Percentiles rank a stretch among this genome's conserved stretches.
phyloP scores from a whole-genome alignment of 257 asterid species.

The Solanum neorickii region DNA sequence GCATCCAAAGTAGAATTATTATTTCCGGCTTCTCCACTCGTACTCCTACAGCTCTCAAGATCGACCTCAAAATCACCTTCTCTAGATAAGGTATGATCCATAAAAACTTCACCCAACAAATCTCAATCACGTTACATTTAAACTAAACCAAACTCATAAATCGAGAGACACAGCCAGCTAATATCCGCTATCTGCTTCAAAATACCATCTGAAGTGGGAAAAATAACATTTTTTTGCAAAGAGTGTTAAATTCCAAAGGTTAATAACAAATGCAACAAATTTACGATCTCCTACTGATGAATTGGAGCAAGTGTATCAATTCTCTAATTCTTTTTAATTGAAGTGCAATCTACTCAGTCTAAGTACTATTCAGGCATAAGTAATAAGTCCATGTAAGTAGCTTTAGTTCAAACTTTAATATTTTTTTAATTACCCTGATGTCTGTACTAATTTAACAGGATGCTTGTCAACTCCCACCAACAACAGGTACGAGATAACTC shows the following conservation, averaged over 20 bases:
- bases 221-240: not conserved
- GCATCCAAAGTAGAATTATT: conserved; percentile 10
- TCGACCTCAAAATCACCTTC: conserved; percentile 36
- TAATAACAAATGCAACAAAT: not conserved
- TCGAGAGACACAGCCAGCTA: not conserved
- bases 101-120: not conserved
- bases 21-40: conserved; percentile 17
- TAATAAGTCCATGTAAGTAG: not conserved
- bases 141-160: not conserved
- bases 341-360: not conserved
- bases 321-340: not conserved
- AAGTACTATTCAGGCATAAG: not conserved
- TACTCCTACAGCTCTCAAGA: conserved; percentile 22
- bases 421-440: not conserved
- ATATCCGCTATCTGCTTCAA: not conserved
- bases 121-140: not conserved
- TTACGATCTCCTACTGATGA: not conserved
- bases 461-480: not conserved
- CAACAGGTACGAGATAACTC: no score
- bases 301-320: not conserved
- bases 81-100: conserved; percentile 24
- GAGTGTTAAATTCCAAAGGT: not conserved
- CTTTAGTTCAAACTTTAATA: not conserved
- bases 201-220: not conserved
- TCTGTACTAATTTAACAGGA: not conserved